phyloP scores from a whole-genome alignment of 139 green algal species.

The Chlorella sp. region DNA sequence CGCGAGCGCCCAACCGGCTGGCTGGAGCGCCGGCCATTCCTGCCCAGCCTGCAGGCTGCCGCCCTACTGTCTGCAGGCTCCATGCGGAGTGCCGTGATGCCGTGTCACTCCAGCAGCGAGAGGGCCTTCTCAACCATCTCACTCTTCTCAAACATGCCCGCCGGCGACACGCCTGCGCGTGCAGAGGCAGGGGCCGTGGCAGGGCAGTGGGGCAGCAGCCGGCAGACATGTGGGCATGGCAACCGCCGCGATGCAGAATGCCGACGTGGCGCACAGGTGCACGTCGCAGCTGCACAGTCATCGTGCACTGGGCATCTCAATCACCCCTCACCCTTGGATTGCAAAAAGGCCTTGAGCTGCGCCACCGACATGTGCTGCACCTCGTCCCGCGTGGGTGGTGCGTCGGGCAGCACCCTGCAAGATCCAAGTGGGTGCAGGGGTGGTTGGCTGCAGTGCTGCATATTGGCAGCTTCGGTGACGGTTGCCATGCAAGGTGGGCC shows the following conservation, averaged over 20 bases:
- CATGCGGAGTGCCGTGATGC: too few relatives aligned
- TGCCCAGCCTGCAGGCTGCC: too few relatives aligned
- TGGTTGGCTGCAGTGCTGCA: neutral
- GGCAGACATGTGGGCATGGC: too few relatives aligned
- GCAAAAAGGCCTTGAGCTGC: constrained; percentile 34
- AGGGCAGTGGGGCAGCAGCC: too few relatives aligned
- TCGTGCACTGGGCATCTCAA: neutral
- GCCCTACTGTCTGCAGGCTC: too few relatives aligned
- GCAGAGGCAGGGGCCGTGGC: too few relatives aligned
- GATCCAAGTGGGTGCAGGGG: neutral
- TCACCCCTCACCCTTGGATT: neutral
- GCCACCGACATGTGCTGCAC: constrained; percentile 21
- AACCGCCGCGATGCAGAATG: too few relatives aligned
- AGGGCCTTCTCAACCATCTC: constrained; percentile 33
- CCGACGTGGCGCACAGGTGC: too few relatives aligned
- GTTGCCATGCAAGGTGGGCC: too few relatives aligned
- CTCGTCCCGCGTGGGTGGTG: constrained; percentile 1
- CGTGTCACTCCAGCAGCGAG: neutral
- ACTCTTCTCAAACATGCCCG: constrained; percentile 33
- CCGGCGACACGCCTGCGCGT: neutral
- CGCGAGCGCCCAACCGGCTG: too few relatives aligned
- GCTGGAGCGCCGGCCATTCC: too few relatives aligned
- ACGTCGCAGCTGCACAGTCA: too few relatives aligned
- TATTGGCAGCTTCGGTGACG: neutral
- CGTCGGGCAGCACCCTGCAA: constrained; percentile 22